Conservation (phyloP, 1,139 yeast species). For the Lodderomyces theae region DNA sequence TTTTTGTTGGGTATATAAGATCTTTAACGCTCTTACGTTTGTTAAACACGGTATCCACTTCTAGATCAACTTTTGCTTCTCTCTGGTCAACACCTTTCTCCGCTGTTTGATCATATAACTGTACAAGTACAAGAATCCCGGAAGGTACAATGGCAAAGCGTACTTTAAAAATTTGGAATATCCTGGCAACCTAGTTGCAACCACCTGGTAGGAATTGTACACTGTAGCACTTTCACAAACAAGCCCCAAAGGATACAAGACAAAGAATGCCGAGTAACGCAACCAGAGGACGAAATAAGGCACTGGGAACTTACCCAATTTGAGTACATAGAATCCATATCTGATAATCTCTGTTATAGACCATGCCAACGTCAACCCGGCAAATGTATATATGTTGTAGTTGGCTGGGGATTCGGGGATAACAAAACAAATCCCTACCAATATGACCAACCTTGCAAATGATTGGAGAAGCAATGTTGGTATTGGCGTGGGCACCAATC, state of each 20-base stretch:
- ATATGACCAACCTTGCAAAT: constrained; percentile 32
- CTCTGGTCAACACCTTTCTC: constrained; percentile 18
- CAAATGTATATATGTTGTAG: constrained; percentile 23
- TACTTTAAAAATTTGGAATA: constrained; percentile 26
- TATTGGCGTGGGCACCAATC: constrained; percentile 32
- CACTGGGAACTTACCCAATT: constrained; percentile 11
- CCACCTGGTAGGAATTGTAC: constrained; percentile 24
- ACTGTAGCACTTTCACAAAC: constrained; percentile 31
- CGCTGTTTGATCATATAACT: constrained; percentile 36
- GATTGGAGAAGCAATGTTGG: constrained; percentile 31
- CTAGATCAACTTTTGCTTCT: constrained; percentile 3
- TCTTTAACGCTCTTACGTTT: no score
- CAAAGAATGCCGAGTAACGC: constrained; percentile 32
- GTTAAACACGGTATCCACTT: no score
- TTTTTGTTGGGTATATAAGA: no score
- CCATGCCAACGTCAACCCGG: constrained; percentile 33
- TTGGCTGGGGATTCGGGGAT: constrained; percentile 36
- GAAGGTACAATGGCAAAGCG: constrained; percentile 30
- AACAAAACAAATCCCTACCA: constrained; percentile 29
- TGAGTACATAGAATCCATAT: constrained; percentile 25
- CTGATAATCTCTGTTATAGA: constrained; percentile 32
- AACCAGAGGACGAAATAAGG: constrained; percentile 30
- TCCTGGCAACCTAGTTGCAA: constrained; percentile 10
- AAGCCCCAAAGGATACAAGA: constrained; percentile 37
- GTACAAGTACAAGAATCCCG: constrained; percentile 33